phyloP scores from a whole-genome alignment of 2,329 filamentous ascomycete species.

The Botrytis squamosa region DNA sequence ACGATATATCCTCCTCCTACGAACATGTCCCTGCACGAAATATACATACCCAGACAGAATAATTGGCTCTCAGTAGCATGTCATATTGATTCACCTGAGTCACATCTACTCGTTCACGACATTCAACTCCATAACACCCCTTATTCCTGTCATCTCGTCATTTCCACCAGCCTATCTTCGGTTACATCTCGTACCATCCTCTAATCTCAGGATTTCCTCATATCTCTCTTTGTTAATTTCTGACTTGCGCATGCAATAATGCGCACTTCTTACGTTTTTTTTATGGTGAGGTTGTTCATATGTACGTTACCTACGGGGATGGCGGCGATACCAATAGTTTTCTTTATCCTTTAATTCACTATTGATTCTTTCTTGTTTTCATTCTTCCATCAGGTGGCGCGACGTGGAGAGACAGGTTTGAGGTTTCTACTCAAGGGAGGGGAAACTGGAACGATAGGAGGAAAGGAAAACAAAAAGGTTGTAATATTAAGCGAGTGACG shows the following conservation, averaged over 20 bases:
- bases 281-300: neutral
- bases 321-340: slow-evolving; percentile 36
- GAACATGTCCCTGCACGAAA: slow-evolving; percentile 6
- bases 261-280: slow-evolving; percentile 1
- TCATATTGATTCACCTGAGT: neutral
- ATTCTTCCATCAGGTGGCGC: neutral
- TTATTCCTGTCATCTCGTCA: neutral
- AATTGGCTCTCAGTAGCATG: neutral
- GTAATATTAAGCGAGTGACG: slow-evolving; percentile 13
- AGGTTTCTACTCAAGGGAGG: neutral
- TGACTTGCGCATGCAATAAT: neutral
- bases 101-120: neutral
- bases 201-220: neutral
- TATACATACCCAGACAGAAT: slow-evolving; percentile 1
- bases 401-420: neutral
- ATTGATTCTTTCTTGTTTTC: slow-evolving; percentile 10
- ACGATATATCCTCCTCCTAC: slow-evolving; percentile 2
- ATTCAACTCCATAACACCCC: neutral
- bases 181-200: neutral
- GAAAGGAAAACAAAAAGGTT: neutral
- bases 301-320: slow-evolving; percentile 22
- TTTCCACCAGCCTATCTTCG: slow-evolving; percentile 10
- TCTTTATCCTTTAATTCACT: slow-evolving; percentile 14
- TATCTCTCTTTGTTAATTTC: slow-evolving; percentile 16
- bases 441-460: neutral